Conservation (phyloP, 495 filamentous ascomycete species). For the Stereocaulon alpinum region DNA sequence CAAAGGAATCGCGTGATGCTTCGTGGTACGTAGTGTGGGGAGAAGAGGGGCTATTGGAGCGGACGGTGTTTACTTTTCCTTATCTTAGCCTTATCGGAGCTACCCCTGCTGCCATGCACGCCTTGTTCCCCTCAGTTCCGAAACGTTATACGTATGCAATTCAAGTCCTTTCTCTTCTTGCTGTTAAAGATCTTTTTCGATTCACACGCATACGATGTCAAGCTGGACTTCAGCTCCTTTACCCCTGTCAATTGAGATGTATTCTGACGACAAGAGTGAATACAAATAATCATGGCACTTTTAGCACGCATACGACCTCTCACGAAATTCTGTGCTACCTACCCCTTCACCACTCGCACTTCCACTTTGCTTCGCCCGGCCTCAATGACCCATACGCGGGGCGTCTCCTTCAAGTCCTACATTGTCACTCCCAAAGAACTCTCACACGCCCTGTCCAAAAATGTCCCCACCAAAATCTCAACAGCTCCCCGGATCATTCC, state of each 20-base stretch:
- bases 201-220: no score
- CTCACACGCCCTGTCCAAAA: conserved; percentile 63
- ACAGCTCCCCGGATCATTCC: conserved; percentile 74
- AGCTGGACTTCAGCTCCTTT: not conserved
- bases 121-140: not conserved
- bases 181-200: no score
- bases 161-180: no score
- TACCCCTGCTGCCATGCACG: not conserved
- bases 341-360: not conserved
- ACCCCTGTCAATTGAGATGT: not conserved
- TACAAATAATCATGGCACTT: not conserved
- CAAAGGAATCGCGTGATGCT: no score
- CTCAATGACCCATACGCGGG: conserved; percentile 25
- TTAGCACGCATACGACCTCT: not conserved
- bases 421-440: conserved; percentile 80
- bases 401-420: conserved; percentile 60
- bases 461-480: conserved; percentile 60
- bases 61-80: not conserved
- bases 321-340: not conserved
- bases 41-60: no score
- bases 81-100: conserved; percentile 7
- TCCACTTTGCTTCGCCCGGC: not conserved
- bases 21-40: no score
- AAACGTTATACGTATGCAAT: no score
- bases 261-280: not conserved